Percentiles rank a stretch among this genome's conserved stretches.
Evolutionary conservation across 140 eudicot species (phyloP).

Genomic region (Ambrosia hybrid): DNA sequence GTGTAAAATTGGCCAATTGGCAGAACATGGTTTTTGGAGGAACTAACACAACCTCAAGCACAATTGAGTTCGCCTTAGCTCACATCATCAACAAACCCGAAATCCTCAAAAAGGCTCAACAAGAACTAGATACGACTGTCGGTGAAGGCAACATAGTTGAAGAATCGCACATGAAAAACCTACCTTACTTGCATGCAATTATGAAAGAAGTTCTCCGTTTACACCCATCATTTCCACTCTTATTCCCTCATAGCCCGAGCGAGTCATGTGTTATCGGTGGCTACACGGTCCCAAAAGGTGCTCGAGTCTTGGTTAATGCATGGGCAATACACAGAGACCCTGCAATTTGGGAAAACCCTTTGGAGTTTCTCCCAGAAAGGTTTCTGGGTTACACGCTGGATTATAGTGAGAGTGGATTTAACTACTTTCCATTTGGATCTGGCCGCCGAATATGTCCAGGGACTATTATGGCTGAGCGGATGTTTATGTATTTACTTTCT

Average conservation of each 20-base stretch:
- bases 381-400: constrained; percentile 38
- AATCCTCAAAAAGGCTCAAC: constrained; percentile 30
- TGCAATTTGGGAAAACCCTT: constrained; percentile 41
- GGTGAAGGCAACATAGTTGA: constrained; percentile 39
- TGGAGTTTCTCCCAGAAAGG: constrained; percentile 48
- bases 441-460: constrained; percentile 58
- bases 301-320: constrained; percentile 34
- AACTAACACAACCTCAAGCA: constrained; percentile 37
- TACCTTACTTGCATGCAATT: constrained; percentile 37
- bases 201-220: constrained; percentile 36
- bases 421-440: constrained; percentile 51
- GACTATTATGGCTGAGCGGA: constrained; percentile 41
- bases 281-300: constrained; percentile 37
- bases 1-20: neutral
- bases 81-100: constrained; percentile 34
- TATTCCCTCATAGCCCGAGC: constrained; percentile 37
- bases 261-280: constrained; percentile 14
- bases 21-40: constrained; percentile 49
- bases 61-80: constrained; percentile 43
- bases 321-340: constrained; percentile 58
- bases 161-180: constrained; percentile 36
- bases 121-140: constrained; percentile 34
- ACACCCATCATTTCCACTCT: constrained; percentile 37
- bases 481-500: constrained; percentile 42
- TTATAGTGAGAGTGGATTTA: constrained; percentile 36